These are phyloP conservation scores for Curvularia lunata DNA, from an alignment of 2,329 filamentous ascomycete species.

Conservation along the genomic window DNA sequence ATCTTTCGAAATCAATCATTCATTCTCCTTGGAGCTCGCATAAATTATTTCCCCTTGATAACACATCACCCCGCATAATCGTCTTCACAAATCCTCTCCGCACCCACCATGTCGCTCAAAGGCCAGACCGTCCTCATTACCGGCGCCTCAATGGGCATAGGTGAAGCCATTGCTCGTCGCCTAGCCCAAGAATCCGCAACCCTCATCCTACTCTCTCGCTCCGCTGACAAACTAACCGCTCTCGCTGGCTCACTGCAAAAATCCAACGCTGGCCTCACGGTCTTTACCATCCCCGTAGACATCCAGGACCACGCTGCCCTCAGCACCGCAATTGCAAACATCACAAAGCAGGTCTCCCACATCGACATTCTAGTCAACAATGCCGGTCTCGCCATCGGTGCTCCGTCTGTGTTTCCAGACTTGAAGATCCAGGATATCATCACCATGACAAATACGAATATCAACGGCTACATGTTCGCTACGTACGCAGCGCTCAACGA, in stretches of 20 bases:
- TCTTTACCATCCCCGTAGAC: conserved; percentile 43
- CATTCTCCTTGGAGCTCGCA: background rate
- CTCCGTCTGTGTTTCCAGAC: conserved; percentile 52
- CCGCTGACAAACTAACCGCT: conserved; percentile 35
- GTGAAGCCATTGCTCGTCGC: conserved; percentile 50
- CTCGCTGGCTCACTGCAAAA: conserved; percentile 27
- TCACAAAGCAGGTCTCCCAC: conserved; percentile 38
- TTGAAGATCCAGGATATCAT: conserved; percentile 52
- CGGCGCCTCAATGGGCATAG: conserved; percentile 57
- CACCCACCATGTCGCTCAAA: conserved; percentile 34
- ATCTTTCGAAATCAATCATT: background rate
- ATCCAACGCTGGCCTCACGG: conserved; percentile 22
- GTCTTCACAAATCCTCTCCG: background rate
- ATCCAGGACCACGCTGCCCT: conserved; percentile 43
- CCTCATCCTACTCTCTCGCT: conserved; percentile 54
- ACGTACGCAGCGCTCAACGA: conserved; percentile 55
- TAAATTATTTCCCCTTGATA: background rate
- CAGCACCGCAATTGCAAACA: conserved; percentile 28
- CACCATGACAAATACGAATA: conserved; percentile 57
- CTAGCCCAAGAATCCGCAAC: conserved; percentile 51
- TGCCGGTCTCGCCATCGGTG: conserved; percentile 57
- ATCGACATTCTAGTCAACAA: conserved; percentile 59
- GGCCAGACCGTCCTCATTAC: conserved; percentile 40
- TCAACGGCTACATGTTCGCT: conserved; percentile 57
- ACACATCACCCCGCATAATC: background rate